Percentiles rank a stretch among this genome's conserved stretches.
These are phyloP conservation scores for Euphorbia pulcherrima DNA, from an alignment of 345 rosid species.

Conservation along the genomic window DNA sequence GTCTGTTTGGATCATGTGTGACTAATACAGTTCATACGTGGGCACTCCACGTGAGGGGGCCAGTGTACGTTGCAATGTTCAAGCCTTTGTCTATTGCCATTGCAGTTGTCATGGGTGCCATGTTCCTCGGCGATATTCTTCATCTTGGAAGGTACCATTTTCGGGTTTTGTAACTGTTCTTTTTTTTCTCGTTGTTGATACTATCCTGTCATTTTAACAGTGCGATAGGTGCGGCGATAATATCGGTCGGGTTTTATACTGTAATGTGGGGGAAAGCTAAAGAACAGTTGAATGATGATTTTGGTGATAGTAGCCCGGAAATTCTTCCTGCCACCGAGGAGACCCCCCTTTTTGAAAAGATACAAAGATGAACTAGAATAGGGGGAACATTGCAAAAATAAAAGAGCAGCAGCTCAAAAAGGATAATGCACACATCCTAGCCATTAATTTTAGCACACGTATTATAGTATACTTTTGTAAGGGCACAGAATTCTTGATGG, in stretches of 20 bases:
- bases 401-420: background rate
- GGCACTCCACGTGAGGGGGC: constrained; percentile 28
- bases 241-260: constrained; percentile 71
- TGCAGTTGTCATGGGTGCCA: constrained; percentile 27
- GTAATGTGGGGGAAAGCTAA: constrained; percentile 91
- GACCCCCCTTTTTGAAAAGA: constrained; percentile 56
- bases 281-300: constrained; percentile 53
- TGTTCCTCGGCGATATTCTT: constrained; percentile 29
- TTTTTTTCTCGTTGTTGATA: background rate
- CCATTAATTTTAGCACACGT: background rate
- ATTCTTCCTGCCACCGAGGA: constrained; percentile 30
- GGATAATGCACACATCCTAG: background rate
- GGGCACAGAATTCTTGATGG: background rate
- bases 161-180: background rate
- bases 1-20: constrained; percentile 15
- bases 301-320: constrained; percentile 15
- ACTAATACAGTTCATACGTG: constrained; percentile 20
- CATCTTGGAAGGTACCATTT: constrained; percentile 31
- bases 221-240: constrained; percentile 61
- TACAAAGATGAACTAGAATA: constrained; percentile 41
- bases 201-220: constrained; percentile 30
- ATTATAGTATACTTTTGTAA: background rate
- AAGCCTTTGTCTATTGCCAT: constrained; percentile 35
- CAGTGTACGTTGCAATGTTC: constrained; percentile 30
- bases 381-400: background rate